These are phyloP conservation scores for Sporothrix luriei DNA, from an alignment of 2,329 filamentous ascomycete species.

Conservation along the genomic window DNA sequence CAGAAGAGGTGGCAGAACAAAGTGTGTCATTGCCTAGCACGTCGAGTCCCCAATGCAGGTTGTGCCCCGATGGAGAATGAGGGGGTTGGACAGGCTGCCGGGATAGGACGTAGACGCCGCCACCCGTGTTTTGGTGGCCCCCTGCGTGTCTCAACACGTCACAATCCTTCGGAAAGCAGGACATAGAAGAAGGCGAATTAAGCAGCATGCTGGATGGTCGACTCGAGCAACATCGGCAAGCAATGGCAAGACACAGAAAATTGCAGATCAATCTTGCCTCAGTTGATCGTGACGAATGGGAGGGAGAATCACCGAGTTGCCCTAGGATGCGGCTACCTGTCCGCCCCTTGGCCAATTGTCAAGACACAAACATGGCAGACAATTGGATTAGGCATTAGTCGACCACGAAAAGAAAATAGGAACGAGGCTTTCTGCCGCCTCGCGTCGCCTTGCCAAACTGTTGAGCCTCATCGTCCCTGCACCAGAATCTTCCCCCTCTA, in stretches of 20 bases:
- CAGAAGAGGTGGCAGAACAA: neutral
- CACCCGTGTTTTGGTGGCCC: neutral
- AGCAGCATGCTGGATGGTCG: neutral
- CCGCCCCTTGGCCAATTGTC: neutral
- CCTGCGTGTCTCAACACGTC: slow-evolving; percentile 15
- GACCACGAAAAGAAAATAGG: neutral
- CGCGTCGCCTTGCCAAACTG: slow-evolving; percentile 10
- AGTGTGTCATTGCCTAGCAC: neutral
- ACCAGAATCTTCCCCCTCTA: neutral
- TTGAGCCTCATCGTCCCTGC: neutral
- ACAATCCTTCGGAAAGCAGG: slow-evolving; percentile 7
- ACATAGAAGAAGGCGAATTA: neutral
- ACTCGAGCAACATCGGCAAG: neutral
- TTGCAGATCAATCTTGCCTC: too few species aligned
- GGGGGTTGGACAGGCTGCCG: neutral
- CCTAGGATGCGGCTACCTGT: slow-evolving; percentile 6
- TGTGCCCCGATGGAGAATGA: neutral
- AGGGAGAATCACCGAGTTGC: neutral
- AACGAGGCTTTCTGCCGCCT: neutral
- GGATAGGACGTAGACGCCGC: neutral
- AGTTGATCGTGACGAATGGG: neutral
- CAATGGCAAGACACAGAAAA: neutral
- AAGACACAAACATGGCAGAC: neutral
- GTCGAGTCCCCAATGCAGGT: neutral
- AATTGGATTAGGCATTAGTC: too few species aligned